Base-by-base conservation (phyloP, 495 filamentous ascomycete genomes). In the Hypoxylon trugodes region DNA sequence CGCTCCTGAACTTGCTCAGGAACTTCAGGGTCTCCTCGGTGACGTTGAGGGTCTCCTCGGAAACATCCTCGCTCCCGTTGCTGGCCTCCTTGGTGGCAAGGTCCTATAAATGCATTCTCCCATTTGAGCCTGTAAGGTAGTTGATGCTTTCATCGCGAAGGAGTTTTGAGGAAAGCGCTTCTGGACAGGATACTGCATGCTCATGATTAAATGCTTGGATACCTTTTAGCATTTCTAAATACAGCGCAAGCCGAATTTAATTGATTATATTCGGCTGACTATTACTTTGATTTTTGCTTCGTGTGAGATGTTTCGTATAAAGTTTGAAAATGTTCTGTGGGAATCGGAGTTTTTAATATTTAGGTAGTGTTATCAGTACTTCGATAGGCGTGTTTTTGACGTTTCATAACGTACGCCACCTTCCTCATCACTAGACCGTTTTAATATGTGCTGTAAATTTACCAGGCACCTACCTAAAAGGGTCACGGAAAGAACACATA, bases 191-290 rank as follows among this genome's bases (percentile, higher is more conserved):
- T 26, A 54, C 18, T 64, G 59, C 59, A 64, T 64, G 65, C 59
- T 68, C 43, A 64, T 68, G 59, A 68, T 36, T 63, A 51, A 59
- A 68, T 68, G 65, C 65, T 68, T 60, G 59, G 65, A 64, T 63
- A 59, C 55, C 59, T 40, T 26, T 53, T 59, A 53, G 59, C 65
- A 63, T 63, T 61, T 59, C 37, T 59, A 55, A 59, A 59, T 66
- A 47, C 37, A 55, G 62, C 61, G 53, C 40, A 58, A 54, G 61
- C 61, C 46, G 32, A 37, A 8, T 47, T 40, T 16, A 54, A 54
- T 59, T 22, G 1, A 59, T 4, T 40, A 40, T 42, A 54, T 46
- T 40, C 32, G 24, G 41, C 43, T 18, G 18, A 28, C 37, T 38
- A 21, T 30, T 9, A 15, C 1, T 33, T 15, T 10, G 4, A 25